Percentiles rank a stretch among this genome's conserved stretches.
These are phyloP conservation scores for Nicotiana sylvestris DNA, from an alignment of 257 asterid species.

Conservation along the genomic window DNA sequence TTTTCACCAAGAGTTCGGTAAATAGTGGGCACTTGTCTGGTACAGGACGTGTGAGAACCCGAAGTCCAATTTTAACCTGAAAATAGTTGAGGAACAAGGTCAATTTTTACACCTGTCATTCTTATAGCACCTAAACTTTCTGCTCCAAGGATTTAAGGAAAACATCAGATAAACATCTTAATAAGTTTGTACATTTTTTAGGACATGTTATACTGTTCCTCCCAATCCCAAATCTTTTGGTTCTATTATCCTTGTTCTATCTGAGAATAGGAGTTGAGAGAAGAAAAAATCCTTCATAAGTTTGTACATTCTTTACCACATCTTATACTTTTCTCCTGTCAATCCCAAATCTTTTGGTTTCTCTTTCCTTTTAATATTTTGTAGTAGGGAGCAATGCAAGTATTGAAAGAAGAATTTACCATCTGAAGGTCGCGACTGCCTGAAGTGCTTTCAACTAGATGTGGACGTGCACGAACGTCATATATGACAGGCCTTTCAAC, in stretches of 20 bases:
- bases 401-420: constrained; percentile 33
- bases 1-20: constrained; percentile 83
- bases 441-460: constrained; percentile 87
- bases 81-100: constrained; percentile 5
- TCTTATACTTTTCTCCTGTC: neutral
- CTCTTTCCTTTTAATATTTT: neutral
- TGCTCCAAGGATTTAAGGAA: neutral
- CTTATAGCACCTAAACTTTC: neutral
- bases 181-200: neutral
- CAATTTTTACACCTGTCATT: neutral
- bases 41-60: constrained; percentile 89
- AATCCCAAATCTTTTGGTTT: neutral
- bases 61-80: constrained; percentile 90
- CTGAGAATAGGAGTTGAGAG: neutral
- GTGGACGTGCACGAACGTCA: constrained; percentile 91
- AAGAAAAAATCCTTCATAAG: neutral
- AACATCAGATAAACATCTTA: neutral
- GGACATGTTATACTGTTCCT: neutral
- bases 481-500: constrained; percentile 81
- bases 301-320: neutral
- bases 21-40: constrained; percentile 81
- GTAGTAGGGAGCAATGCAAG: neutral
- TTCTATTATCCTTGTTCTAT: neutral
- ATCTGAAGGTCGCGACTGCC: constrained; percentile 98
- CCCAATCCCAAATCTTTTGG: neutral